Conservation (phyloP, 805 yeast species). For the Candida koratica region DNA sequence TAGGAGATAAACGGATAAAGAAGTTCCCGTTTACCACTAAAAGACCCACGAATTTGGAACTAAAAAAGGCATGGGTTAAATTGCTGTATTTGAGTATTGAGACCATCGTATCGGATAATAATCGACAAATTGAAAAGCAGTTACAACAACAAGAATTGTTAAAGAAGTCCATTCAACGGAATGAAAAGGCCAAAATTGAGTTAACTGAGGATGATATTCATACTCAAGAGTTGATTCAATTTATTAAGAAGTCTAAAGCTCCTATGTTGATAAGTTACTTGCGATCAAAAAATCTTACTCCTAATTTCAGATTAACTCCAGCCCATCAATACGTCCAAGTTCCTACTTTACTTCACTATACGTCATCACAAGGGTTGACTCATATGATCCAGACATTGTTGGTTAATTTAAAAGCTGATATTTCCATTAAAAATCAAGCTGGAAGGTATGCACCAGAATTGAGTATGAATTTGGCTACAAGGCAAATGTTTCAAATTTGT, state of each 20-base stretch:
- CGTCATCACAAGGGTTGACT: constrained; percentile 61
- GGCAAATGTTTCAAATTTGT: constrained; percentile 61
- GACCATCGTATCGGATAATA: constrained; percentile 51
- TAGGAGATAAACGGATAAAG: constrained; percentile 59
- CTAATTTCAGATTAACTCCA: constrained; percentile 57
- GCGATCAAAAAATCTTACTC: constrained; percentile 50
- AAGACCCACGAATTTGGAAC: constrained; percentile 77
- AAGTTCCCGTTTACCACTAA: constrained; percentile 85
- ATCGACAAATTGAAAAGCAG: constrained; percentile 22
- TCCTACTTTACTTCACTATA: constrained; percentile 79
- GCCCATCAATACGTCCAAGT: constrained; percentile 43
- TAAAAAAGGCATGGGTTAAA: constrained; percentile 80
- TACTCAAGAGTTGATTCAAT: constrained; percentile 53
- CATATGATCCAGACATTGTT: constrained; percentile 67
- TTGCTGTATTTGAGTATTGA: constrained; percentile 56
- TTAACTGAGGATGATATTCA: constrained; percentile 41
- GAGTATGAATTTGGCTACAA: constrained; percentile 43
- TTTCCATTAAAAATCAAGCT: constrained; percentile 35
- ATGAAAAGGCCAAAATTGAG: constrained; percentile 9
- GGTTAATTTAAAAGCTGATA: constrained; percentile 59
- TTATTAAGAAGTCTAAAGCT: constrained; percentile 70
- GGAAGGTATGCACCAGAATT: constrained; percentile 72
- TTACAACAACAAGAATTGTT: constrained; percentile 15
- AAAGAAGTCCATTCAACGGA: constrained; percentile 15
- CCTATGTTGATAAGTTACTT: constrained; percentile 67